Base-by-base conservation (phyloP, 129 eudicot species). In the Apium graveolens region DNA sequence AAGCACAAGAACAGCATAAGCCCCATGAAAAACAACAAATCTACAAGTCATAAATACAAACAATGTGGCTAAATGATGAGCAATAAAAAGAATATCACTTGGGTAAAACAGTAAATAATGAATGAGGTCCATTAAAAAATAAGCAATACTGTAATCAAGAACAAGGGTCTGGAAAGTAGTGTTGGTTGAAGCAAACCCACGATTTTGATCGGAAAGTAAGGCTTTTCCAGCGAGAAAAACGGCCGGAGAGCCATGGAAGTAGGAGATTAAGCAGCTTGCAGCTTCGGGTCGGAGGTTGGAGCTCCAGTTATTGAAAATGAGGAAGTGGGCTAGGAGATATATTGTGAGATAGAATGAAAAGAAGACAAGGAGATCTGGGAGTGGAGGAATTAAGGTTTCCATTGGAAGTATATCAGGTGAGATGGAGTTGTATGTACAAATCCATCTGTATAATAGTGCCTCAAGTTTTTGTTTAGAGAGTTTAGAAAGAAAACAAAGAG, bases 111-210 rank as follows among this genome's bases (percentile, higher is more conserved):
- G 65, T 0, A 94, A 34, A 79, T 87, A 91, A 77, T 94, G 98
- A 57, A 38, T 63, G 0, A 94, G 86, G 78, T 94, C 98, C 89
- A 84, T 91, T 9, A 87, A 31, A 83, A 94, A 94, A 82, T 94
- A 94, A 3, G 98, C 91, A 70, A 94, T 80, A 89, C 98, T 94
- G 86, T 88, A 94, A 77, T 94, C 98, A 11, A 91, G 91, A 7
- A 88, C 92, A 2, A 82, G 45, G 84, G 83, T 87, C 10, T 91
- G 92, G 48, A 26, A 57, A 81, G 18, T 11, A 46, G 93, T 88
- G 82, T 94, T 94, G 70, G 55, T 7, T 17, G 98, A 88, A 26
- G 90, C 84, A 79, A 89, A 93, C 21, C 79, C 46, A 2, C 60
- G 78, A 37, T 76, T 77, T 14, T 82, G 81, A 83, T 86, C 87